Conservation (phyloP, 768 basidiomycete genomes). For the Multifurca ochricompacta region DNA sequence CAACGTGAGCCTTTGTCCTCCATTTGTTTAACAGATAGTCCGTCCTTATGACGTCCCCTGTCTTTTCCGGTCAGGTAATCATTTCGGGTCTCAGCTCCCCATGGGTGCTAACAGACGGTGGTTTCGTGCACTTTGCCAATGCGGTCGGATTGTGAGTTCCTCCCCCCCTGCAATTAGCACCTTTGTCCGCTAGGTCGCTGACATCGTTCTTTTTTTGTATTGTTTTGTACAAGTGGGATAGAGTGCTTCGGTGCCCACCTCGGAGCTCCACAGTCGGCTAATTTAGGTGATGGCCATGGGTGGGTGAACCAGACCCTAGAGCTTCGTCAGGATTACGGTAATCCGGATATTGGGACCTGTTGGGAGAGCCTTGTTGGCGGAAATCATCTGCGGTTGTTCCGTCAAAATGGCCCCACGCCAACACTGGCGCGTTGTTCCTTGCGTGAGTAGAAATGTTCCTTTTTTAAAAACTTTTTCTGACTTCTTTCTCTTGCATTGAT, state of each 20-base stretch:
- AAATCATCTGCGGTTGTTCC: slow-evolving; percentile 22
- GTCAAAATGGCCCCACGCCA: slow-evolving; percentile 28
- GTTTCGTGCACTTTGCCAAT: slow-evolving; percentile 15
- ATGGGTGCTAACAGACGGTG: slow-evolving; percentile 13
- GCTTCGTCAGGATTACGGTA: slow-evolving; percentile 38
- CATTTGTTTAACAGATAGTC: not conserved
- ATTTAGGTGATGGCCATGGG: slow-evolving; percentile 43
- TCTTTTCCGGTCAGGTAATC: slow-evolving; percentile 6
- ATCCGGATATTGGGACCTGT: slow-evolving; percentile 35
- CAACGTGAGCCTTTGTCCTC: slow-evolving; percentile 6
- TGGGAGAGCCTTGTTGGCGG: slow-evolving; percentile 27
- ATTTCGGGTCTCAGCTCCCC: slow-evolving; percentile 16
- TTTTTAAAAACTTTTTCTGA: too few species aligned
- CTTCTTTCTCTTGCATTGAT: not conserved
- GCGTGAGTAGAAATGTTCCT: slow-evolving; percentile 24
- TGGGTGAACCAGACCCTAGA: slow-evolving; percentile 38
- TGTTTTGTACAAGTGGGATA: slow-evolving; percentile 10
- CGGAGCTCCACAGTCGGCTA: slow-evolving; percentile 33
- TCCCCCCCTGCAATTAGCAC: too few species aligned
- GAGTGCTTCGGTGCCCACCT: slow-evolving; percentile 30
- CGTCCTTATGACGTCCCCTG: not conserved
- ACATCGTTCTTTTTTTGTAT: not conserved
- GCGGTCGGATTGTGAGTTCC: slow-evolving; percentile 18
- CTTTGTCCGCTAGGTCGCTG: too few species aligned
- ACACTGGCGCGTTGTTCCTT: slow-evolving; percentile 30